A percentile compares a stretch with the other conserved stretches of the same genome.
Evolutionary conservation across 352 stramenopile genomes (phyloP).

Genomic region (Globisporangium cylindrosporum): DNA sequence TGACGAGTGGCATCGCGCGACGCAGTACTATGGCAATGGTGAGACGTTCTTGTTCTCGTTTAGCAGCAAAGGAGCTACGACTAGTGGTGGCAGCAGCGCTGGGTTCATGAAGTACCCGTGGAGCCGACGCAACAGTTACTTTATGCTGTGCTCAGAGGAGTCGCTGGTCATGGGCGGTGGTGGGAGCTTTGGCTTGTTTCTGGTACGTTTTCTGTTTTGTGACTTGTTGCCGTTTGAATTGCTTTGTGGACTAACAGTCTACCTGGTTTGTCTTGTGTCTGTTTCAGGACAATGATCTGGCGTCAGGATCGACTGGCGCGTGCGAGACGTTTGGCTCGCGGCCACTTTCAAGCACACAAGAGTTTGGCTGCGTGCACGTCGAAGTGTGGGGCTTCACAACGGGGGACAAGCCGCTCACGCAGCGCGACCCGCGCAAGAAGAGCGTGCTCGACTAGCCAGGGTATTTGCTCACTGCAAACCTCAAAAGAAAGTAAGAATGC

Average conservation of each 20-base stretch:
- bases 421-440: slow-evolving; percentile 44
- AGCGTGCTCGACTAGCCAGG: slow-evolving; percentile 62
- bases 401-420: slow-evolving; percentile 39
- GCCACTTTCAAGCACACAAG: slow-evolving; percentile 69
- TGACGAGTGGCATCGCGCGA: slow-evolving; percentile 71
- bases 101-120: slow-evolving; percentile 79
- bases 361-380: slow-evolving; percentile 80
- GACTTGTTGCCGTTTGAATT: background rate
- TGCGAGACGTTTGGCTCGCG: slow-evolving; percentile 88
- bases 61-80: slow-evolving; percentile 25
- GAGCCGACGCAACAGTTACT: slow-evolving; percentile 90
- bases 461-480: background rate
- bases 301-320: slow-evolving; percentile 73
- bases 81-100: slow-evolving; percentile 3
- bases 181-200: slow-evolving; percentile 86
- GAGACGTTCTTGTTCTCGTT: slow-evolving; percentile 91
- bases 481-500: background rate
- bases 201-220: slow-evolving; percentile 44
- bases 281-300: slow-evolving; percentile 79
- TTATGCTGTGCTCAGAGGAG: slow-evolving; percentile 89
- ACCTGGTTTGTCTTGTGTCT: slow-evolving; percentile 5
- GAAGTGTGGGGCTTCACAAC: slow-evolving; percentile 86
- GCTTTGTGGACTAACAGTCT: background rate
- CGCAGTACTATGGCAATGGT: slow-evolving; percentile 87
- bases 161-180: slow-evolving; percentile 90